A percentile compares a stretch with the other conserved stretches of the same genome.
Conservation (phyloP, 1,284 basidiomycete genomes). For the Neolentinus lepideus region DNA sequence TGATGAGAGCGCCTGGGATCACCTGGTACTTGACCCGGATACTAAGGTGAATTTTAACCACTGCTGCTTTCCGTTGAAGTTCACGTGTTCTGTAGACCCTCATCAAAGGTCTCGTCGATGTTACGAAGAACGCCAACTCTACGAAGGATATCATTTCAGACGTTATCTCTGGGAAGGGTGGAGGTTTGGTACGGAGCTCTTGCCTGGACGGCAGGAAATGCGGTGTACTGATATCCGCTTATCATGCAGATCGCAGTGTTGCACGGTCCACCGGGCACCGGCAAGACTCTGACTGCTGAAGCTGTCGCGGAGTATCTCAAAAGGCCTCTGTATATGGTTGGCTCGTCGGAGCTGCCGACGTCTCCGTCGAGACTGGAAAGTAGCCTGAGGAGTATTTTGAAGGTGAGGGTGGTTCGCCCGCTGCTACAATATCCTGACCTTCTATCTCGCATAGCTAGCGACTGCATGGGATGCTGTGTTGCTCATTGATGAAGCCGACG, state of each 20-base stretch:
- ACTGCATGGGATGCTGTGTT: conserved; percentile 59
- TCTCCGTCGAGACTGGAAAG: conserved; percentile 9
- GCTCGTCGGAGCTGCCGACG: conserved; percentile 35
- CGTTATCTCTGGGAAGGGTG: conserved; percentile 15
- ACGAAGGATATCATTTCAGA: conserved; percentile 10
- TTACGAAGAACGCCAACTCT: conserved; percentile 9
- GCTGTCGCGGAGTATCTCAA: conserved; percentile 54
- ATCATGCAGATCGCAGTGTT: conserved; percentile 1
- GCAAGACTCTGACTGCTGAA: conserved; percentile 44
- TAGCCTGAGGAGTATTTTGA: neutral
- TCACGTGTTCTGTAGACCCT: conserved; percentile 3
- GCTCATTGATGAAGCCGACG: conserved; percentile 55
- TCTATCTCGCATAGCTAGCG: too few species aligned
- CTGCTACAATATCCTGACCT: too few species aligned
- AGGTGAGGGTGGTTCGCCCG: too few species aligned
- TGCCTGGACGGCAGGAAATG: neutral
- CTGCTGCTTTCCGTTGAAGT: neutral
- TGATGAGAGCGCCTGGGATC: conserved; percentile 15
- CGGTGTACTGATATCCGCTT: too few species aligned
- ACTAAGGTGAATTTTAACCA: conserved; percentile 9
- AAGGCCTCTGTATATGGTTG: conserved; percentile 51
- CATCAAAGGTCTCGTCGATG: conserved; percentile 12
- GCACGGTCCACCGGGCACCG: conserved; percentile 50
- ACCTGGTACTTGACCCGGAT: conserved; percentile 12
- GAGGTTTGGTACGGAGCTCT: conserved; percentile 11